Conservation (phyloP, 2,329 filamentous ascomycete genomes). For the Elsinoe australis region DNA sequence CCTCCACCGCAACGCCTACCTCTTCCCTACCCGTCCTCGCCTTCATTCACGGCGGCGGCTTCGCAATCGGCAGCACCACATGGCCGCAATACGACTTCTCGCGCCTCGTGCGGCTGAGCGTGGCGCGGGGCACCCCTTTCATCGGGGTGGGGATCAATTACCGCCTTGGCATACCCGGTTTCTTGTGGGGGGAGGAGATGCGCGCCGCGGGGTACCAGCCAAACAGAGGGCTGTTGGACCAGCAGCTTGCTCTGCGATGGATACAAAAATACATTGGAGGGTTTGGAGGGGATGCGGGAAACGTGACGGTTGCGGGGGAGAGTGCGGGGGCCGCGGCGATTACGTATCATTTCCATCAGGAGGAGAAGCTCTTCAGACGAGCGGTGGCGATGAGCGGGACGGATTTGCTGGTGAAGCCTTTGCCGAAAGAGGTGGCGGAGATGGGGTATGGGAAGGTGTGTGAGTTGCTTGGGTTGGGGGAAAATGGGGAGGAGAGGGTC, state of each 20-base stretch:
- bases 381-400: slow-evolving; percentile 39
- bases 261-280: slow-evolving; percentile 31
- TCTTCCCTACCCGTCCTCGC: slow-evolving; percentile 43
- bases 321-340: slow-evolving; percentile 38
- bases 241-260: slow-evolving; percentile 34
- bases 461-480: slow-evolving; percentile 34
- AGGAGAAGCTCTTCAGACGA: slow-evolving; percentile 37
- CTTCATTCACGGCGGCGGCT: slow-evolving; percentile 49
- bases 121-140: slow-evolving; percentile 39
- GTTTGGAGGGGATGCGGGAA: slow-evolving; percentile 34
- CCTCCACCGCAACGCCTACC: slow-evolving; percentile 23
- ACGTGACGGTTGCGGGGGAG: slow-evolving; percentile 39
- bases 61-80: slow-evolving; percentile 43
- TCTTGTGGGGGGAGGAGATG: slow-evolving; percentile 27
- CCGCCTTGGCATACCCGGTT: slow-evolving; percentile 39
- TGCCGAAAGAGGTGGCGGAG: slow-evolving; percentile 36
- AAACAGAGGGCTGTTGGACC: slow-evolving; percentile 26
- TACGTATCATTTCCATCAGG: slow-evolving; percentile 28
- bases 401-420: slow-evolving; percentile 31
- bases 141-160: slow-evolving; percentile 41
- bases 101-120: slow-evolving; percentile 40
- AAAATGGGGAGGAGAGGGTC: slow-evolving; percentile 36
- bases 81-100: slow-evolving; percentile 47
- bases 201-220: slow-evolving; percentile 23
- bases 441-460: slow-evolving; percentile 36